These are phyloP conservation scores for Amauroascus niger DNA, from an alignment of 2,329 filamentous ascomycete species.

Conservation along the genomic window DNA sequence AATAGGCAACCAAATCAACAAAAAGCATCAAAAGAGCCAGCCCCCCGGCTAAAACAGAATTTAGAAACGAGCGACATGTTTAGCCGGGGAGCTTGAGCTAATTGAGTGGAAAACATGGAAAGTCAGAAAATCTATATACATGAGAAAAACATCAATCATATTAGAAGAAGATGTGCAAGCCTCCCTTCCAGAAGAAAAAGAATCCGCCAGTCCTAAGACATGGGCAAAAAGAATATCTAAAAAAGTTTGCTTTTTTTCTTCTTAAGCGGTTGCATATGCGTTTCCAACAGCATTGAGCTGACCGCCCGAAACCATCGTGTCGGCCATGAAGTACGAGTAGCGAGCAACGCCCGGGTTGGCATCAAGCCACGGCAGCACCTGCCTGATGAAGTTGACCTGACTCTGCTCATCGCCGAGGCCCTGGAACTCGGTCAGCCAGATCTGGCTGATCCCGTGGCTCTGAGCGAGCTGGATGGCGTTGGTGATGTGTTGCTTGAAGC, in stretches of 20 bases:
- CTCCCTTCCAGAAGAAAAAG: not conserved
- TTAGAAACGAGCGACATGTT: not conserved
- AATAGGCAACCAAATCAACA: not conserved
- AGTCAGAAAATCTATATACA: not conserved
- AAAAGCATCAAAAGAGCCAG: not conserved
- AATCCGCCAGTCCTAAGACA: not conserved
- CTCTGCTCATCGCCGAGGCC: constrained; percentile 23
- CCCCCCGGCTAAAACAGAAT: not conserved
- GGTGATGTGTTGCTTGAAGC: constrained; percentile 33
- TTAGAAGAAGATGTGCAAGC: not conserved
- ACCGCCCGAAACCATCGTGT: constrained; percentile 11
- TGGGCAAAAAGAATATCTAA: not conserved
- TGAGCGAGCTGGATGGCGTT: constrained; percentile 29
- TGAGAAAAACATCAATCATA: not conserved
- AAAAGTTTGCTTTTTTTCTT: no score
- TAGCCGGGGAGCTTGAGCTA: not conserved
- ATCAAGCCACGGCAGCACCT: constrained; percentile 35
- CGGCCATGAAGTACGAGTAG: constrained; percentile 36
- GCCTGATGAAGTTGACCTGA: constrained; percentile 29
- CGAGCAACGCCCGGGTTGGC: constrained; percentile 29
- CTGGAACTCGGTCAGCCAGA: constrained; percentile 42
- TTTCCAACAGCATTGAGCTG: constrained; percentile 22
- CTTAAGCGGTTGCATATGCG: constrained; percentile 21
- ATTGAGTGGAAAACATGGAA: not conserved
- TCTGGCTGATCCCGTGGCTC: constrained; percentile 28